These are phyloP conservation scores for Filobasidium floriforme DNA, from an alignment of 768 basidiomycete species.

Conservation along the genomic window DNA sequence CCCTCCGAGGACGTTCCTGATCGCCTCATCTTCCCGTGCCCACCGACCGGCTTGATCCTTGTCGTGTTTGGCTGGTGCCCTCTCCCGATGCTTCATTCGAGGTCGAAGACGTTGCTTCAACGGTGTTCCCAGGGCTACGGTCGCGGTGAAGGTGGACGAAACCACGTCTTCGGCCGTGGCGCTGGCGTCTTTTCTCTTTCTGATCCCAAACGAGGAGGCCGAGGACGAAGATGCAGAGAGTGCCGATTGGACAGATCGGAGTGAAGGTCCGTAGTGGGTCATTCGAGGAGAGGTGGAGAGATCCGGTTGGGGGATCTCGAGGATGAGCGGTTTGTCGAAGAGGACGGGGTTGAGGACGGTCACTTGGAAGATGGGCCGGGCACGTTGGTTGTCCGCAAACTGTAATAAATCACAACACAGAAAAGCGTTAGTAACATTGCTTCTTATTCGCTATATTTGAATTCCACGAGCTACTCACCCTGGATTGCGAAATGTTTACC, in stretches of 20 bases:
- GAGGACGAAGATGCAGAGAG: neutral
- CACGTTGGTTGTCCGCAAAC: conserved; percentile 20
- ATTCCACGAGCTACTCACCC: conserved; percentile 19
- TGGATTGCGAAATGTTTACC: conserved; percentile 23
- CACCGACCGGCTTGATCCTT: neutral
- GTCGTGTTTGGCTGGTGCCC: neutral
- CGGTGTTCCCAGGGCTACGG: neutral
- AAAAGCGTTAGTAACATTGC: too few relatives aligned
- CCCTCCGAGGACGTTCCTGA: conserved; percentile 25
- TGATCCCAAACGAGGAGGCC: neutral
- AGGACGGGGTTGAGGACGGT: conserved; percentile 24
- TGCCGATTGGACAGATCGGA: conserved; percentile 20
- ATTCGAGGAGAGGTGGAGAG: conserved; percentile 3
- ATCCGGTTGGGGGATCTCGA: conserved; percentile 27
- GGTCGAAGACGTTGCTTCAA: neutral
- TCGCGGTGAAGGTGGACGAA: neutral
- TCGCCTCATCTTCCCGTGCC: conserved; percentile 27
- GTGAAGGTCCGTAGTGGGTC: conserved; percentile 26
- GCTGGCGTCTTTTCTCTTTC: neutral
- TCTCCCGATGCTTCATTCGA: neutral
- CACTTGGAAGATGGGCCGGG: conserved; percentile 16
- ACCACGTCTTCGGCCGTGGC: neutral
- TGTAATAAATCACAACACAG: too few relatives aligned
- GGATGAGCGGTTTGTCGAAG: conserved; percentile 15
- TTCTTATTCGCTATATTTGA: too few relatives aligned